These are phyloP conservation scores for Solanum pimpinellifolium DNA, from an alignment of 257 asterid genomes.

Conservation along the genomic window DNA sequence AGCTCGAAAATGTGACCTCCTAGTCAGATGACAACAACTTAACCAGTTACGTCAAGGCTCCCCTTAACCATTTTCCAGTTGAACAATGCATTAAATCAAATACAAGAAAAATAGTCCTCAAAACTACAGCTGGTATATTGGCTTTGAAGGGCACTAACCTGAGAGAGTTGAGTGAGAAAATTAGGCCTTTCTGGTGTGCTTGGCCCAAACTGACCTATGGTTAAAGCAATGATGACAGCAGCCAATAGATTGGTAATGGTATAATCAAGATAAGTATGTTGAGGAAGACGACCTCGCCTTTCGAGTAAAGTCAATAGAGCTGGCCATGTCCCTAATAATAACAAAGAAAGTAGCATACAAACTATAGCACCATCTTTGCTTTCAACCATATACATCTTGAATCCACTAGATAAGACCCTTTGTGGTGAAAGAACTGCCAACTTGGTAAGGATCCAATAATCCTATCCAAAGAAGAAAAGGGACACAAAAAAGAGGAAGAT, in stretches of 20 bases:
- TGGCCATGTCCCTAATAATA: constrained; percentile 96
- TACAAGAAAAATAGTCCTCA: background rate
- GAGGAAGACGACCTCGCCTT: constrained; percentile 93
- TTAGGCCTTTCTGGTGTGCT: constrained; percentile 48
- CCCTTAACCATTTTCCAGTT: background rate
- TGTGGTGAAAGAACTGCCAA: constrained; percentile 7
- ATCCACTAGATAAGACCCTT: background rate
- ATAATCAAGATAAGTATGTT: constrained; percentile 90
- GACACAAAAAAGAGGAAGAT: background rate
- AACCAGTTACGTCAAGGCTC: too few species aligned
- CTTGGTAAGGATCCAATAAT: constrained; percentile 15
- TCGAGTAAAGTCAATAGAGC: constrained; percentile 77
- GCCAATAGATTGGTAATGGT: constrained; percentile 80
- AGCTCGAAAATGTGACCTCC: too few species aligned
- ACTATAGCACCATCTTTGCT: constrained; percentile 93
- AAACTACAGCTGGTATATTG: background rate
- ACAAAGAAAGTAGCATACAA: constrained; percentile 66
- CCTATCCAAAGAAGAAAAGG: constrained; percentile 14
- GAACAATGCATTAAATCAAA: background rate
- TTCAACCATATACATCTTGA: constrained; percentile 80
- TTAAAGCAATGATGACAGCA: constrained; percentile 74
- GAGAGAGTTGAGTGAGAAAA: constrained; percentile 61
- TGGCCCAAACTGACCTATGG: constrained; percentile 72
- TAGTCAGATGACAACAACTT: too few species aligned
- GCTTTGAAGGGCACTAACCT: constrained; percentile 28